Base-by-base conservation (phyloP, 257 asterid genomes). In the Solanum pimpinellifolium region DNA sequence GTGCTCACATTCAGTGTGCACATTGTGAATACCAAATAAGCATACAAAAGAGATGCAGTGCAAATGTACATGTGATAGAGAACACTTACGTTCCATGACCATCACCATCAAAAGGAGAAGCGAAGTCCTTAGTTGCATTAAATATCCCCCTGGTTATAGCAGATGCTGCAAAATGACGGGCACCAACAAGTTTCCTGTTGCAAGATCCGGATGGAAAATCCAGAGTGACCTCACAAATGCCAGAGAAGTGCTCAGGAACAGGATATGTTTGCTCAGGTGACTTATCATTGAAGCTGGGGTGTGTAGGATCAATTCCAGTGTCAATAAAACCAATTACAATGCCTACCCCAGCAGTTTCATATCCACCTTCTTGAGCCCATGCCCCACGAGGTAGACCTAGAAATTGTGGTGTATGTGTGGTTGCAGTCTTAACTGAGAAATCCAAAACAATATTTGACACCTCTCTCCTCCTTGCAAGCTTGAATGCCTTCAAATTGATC, bases 121-220 rank as follows among this genome's bases (percentile, higher is more conserved):
- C 99, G 90, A 92, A 97, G 90, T 97, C 99, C 92, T 96, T 94
- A 33, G 97, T 88, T 84, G 99, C 98, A 90, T 97, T 97, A 87
- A 97, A 97, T 85, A 97, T 97, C 90, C 99, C 99, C 88, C 99
- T 92, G 29, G 98, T 97, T 81, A 97, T 97, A 33, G 99, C 99
- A 41, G 99, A 97, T 44, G 99, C 99, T 6, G 99, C 99, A 85
- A 97, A 97, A 92, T 97, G 99, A 29, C 98, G 99, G 66, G 99
- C 99, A 60, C 98, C 99, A 52, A 97, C 88, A 72, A 97, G 98
- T 92, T 97, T 97, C 83, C 99, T 91, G 85, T 97, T 97, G 95
- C 99, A 97, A 46, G 99, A 97, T 65, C 99, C 99, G 21, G 98
- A 96, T 59, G 99, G 99, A 74, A 97, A 97, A 87, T 97, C 99